Percentiles rank a stretch among this genome's conserved stretches.
phyloP scores from a whole-genome alignment of 208 protist genomes.

The Crithidia thermophila region DNA sequence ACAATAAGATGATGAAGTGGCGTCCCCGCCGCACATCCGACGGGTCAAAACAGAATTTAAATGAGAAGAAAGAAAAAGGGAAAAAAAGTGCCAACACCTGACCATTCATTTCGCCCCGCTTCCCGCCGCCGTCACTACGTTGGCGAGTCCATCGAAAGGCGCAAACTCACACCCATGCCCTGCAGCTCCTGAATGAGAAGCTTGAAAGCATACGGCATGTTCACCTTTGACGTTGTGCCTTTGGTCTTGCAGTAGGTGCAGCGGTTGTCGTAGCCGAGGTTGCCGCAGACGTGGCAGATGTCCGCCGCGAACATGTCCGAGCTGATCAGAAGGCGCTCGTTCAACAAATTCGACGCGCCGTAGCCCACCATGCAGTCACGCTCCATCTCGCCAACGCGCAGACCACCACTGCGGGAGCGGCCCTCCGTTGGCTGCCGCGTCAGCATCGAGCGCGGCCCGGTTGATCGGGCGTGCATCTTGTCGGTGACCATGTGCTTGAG shows the following conservation, averaged over 20 bases:
- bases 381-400: constrained; percentile 99
- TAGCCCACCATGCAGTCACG: constrained; percentile 99
- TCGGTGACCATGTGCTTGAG: constrained; percentile 99
- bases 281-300: constrained; percentile 94
- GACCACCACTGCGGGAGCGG: constrained; percentile 97
- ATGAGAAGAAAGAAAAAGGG: background rate
- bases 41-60: no score
- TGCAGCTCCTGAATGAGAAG: constrained; percentile 99
- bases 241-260: constrained; percentile 96
- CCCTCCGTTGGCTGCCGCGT: constrained; percentile 99
- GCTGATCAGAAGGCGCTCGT: constrained; percentile 98
- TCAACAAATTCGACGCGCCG: constrained; percentile 95
- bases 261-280: constrained; percentile 89
- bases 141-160: constrained; percentile 45
- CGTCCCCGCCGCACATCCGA: no score
- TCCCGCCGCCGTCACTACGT: background rate
- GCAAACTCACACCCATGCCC: constrained; percentile 97
- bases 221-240: constrained; percentile 82
- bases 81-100: background rate
- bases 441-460: constrained; percentile 94
- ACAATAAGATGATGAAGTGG: no score
- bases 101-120: background rate
- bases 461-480: constrained; percentile 99
- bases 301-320: constrained; percentile 97
- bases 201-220: constrained; percentile 99